Evolutionary conservation across 1,284 basidiomycete species (phyloP).

Genomic region (Veloboletus limbatus): DNA sequence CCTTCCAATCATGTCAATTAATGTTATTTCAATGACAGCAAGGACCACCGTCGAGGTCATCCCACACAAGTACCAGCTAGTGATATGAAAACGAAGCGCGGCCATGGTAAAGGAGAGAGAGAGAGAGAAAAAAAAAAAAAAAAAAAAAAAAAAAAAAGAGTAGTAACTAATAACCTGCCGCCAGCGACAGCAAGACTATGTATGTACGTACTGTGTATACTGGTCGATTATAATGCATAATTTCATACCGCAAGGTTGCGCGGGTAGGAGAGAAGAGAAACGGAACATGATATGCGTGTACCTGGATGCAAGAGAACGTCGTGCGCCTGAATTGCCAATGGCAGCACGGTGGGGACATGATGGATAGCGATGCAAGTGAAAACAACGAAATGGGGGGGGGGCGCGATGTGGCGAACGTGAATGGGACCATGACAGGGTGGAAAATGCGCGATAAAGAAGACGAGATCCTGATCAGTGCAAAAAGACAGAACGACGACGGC

Average conservation of each 20-base stretch:
- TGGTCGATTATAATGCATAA: constrained; percentile 29
- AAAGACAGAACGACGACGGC: not conserved
- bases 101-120: constrained; percentile 16
- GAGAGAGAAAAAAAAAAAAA: too few species aligned
- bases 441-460: constrained; percentile 13
- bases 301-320: constrained; percentile 16
- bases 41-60: constrained; percentile 16
- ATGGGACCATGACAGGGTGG: too few species aligned
- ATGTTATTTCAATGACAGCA: constrained; percentile 7
- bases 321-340: constrained; percentile 9
- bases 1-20: too few species aligned
- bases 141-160: not conserved
- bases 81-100: constrained; percentile 15
- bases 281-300: constrained; percentile 10
- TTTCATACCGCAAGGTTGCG: constrained; percentile 19
- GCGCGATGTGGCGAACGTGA: constrained; percentile 6
- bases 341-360: constrained; percentile 8
- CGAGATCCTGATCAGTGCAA: too few species aligned
- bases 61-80: constrained; percentile 17
- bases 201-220: constrained; percentile 25
- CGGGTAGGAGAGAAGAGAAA: constrained; percentile 5
- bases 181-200: constrained; percentile 29
- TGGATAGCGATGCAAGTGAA: constrained; percentile 25
- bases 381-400: constrained; percentile 7
- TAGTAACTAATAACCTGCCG: constrained; percentile 4